A percentile compares a stretch with the other conserved stretches of the same genome.
Conservation (phyloP, 305 asterid genomes). For the Fraxinus angustifolia region DNA sequence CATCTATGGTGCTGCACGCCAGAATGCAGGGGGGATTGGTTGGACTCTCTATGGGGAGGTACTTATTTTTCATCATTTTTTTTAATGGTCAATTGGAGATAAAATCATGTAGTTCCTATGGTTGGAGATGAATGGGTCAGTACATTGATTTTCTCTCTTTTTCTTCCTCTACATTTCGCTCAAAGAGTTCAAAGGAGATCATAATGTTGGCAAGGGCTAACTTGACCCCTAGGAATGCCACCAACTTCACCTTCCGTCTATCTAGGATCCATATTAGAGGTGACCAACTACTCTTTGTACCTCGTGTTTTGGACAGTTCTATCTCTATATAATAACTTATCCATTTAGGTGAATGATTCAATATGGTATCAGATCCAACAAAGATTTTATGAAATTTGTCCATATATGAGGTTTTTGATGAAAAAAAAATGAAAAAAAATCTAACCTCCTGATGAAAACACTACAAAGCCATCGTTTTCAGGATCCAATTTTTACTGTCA, state of each 20-base stretch:
- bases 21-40: conserved; percentile 40
- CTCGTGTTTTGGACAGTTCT: neutral
- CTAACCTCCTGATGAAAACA: too few relatives aligned
- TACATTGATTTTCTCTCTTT: neutral
- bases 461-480: neutral
- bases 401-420: too few relatives aligned
- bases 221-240: neutral
- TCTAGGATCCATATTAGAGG: neutral
- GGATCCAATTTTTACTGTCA: neutral
- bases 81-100: neutral
- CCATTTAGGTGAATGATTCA: too few relatives aligned
- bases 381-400: too few relatives aligned
- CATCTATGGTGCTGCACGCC: conserved; percentile 41
- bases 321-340: too few relatives aligned
- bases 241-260: neutral
- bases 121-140: neutral
- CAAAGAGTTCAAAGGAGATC: neutral
- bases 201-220: neutral
- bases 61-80: neutral
- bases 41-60: conserved; percentile 43
- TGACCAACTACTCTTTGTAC: neutral
- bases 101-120: neutral
- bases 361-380: too few relatives aligned
- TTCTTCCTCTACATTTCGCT: neutral
- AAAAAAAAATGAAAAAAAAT: too few relatives aligned